Conservation (phyloP, 2,329 filamentous ascomycete species). For the Fusarium heterosporum region DNA sequence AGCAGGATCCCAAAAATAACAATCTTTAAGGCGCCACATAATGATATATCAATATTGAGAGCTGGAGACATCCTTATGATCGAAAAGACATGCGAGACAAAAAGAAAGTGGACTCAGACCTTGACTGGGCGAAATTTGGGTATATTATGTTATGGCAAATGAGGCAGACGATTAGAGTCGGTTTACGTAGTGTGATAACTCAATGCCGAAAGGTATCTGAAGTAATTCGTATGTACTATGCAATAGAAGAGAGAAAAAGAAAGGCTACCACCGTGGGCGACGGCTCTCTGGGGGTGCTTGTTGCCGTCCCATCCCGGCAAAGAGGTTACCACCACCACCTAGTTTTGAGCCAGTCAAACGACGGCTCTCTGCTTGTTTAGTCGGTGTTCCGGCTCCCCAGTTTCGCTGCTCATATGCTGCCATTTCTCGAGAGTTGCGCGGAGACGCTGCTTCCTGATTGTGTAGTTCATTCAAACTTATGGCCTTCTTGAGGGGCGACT, state of each 20-base stretch:
- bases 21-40: slow-evolving; percentile 25
- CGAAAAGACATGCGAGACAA: slow-evolving; percentile 32
- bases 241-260: slow-evolving; percentile 2
- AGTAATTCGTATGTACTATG: not conserved
- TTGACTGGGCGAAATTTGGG: slow-evolving; percentile 16
- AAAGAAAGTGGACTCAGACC: slow-evolving; percentile 36
- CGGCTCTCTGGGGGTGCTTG: slow-evolving; percentile 57
- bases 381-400: slow-evolving; percentile 55
- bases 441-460: slow-evolving; percentile 56
- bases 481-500: slow-evolving; percentile 85
- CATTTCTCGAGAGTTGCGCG: slow-evolving; percentile 72
- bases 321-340: slow-evolving; percentile 52
- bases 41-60: slow-evolving; percentile 15
- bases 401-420: slow-evolving; percentile 66
- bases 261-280: slow-evolving; percentile 50
- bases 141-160: slow-evolving; percentile 27
- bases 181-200: slow-evolving; percentile 21
- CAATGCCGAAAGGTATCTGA: not conserved
- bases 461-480: slow-evolving; percentile 70
- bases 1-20: slow-evolving; percentile 1
- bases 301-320: slow-evolving; percentile 53
- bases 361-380: slow-evolving; percentile 53
- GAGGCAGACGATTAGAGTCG: slow-evolving; percentile 46
- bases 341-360: slow-evolving; percentile 42
- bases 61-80: slow-evolving; percentile 13